Evolutionary conservation across 2,329 filamentous ascomycete species (phyloP).

Genomic region (Ophioceras dolichostomum): DNA sequence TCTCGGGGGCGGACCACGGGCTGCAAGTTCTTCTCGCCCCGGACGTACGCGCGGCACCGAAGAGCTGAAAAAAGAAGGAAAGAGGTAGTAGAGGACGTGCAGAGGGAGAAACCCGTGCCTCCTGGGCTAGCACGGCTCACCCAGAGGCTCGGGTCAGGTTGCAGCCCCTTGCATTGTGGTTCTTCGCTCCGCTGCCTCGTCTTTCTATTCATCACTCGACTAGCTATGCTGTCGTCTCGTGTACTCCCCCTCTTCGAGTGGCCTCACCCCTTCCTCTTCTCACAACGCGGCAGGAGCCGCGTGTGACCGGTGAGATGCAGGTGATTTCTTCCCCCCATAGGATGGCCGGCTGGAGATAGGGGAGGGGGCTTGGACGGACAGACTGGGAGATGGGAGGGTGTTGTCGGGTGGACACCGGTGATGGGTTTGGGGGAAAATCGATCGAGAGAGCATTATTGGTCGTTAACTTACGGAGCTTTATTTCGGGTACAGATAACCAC

Average conservation of each 20-base stretch:
- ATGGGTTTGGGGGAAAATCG: too few species aligned
- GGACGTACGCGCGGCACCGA: neutral
- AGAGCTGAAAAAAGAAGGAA: neutral
- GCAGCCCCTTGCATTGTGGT: neutral
- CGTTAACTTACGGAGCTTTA: neutral
- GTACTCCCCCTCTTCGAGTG: too few species aligned
- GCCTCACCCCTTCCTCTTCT: too few species aligned
- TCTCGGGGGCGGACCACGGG: too few species aligned
- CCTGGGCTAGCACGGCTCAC: neutral
- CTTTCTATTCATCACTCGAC: too few species aligned
- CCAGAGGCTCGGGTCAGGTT: neutral
- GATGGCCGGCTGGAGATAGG: neutral
- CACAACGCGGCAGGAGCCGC: neutral
- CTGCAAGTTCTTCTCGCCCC: neutral
- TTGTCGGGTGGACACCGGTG: too few species aligned
- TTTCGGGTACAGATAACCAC: too few species aligned
- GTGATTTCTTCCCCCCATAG: too few species aligned
- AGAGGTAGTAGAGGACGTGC: too few species aligned
- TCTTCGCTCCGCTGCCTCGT: neutral
- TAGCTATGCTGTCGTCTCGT: too few species aligned
- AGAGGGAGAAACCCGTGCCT: neutral
- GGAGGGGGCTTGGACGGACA: neutral
- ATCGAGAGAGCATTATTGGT: too few species aligned
- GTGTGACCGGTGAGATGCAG: slow-evolving; percentile 1
- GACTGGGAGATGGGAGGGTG: too few species aligned